Evolutionary conservation across 2,329 filamentous ascomycete genomes (phyloP).

Genomic region (Aspergillus sp.): DNA sequence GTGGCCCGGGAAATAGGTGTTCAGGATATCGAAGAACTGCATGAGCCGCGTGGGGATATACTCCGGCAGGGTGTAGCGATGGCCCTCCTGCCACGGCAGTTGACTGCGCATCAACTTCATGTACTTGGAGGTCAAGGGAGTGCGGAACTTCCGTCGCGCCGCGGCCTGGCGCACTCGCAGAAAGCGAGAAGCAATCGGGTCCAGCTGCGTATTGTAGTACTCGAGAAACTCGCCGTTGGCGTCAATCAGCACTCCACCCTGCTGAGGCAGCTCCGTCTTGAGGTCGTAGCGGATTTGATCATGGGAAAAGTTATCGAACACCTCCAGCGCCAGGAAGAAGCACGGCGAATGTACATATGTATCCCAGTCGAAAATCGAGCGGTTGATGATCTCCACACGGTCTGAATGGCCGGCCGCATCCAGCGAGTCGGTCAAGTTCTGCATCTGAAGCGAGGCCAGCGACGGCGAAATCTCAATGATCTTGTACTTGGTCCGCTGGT

Average conservation of each 20-base stretch:
- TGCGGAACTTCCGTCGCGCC: slow-evolving; percentile 45
- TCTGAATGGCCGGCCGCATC: slow-evolving; percentile 73
- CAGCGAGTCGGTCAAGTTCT: slow-evolving; percentile 67
- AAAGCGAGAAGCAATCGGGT: slow-evolving; percentile 80
- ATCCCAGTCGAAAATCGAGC: slow-evolving; percentile 92
- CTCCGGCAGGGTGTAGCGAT: slow-evolving; percentile 79
- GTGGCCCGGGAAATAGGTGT: slow-evolving; percentile 85
- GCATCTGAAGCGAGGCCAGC: slow-evolving; percentile 75
- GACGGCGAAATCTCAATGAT: slow-evolving; percentile 92
- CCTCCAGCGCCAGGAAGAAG: slow-evolving; percentile 97
- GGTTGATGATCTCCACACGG: slow-evolving; percentile 93
- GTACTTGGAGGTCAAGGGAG: slow-evolving; percentile 50
- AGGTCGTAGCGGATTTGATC: slow-evolving; percentile 91
- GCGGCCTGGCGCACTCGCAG: slow-evolving; percentile 82
- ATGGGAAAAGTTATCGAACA: slow-evolving; percentile 98
- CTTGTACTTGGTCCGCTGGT: slow-evolving; percentile 87
- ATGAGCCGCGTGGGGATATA: slow-evolving; percentile 93
- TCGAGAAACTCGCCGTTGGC: slow-evolving; percentile 87
- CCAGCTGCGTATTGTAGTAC: slow-evolving; percentile 80
- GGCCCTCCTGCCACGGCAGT: slow-evolving; percentile 63
- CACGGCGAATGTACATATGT: slow-evolving; percentile 86
- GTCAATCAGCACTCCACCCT: slow-evolving; percentile 87
- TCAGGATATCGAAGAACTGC: slow-evolving; percentile 93
- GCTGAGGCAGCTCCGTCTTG: slow-evolving; percentile 75
- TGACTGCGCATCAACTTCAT: slow-evolving; percentile 64